Evolutionary conservation across 306 rosid genomes (phyloP), one percentile per base, ranked within the genome.

Genomic region (Citrullus amarus): DNA sequence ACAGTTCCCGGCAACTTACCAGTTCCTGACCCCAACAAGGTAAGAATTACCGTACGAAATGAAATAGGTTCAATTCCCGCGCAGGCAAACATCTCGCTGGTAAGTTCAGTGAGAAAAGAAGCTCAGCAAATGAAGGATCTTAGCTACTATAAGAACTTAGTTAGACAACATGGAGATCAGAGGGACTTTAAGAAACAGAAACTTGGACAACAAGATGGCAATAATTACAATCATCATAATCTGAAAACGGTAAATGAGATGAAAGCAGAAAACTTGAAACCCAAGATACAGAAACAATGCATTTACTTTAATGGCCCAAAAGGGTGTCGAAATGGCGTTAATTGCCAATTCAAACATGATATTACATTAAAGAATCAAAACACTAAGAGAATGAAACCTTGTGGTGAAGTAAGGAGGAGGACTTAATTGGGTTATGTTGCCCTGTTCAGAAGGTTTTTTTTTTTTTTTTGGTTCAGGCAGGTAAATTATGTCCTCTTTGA

Each of bases 301-400:
- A 71, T 80, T 18, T 93, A 78, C 82, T 93, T 86, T 80, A 89
- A 88, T 11, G 82, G 86, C 80, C 18, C 85, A 9, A 90, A 79
- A 51, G 98, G 98, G 11, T 93, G 97, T 74, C 79, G 92, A 66
- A 88, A 90, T 32, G 98, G 97, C 51, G 50, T 17, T 16, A 79
- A 76, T 75, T 93, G 97, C 80, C 84, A 83, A 59, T 91, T 15
- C 84, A 81, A 51, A 75, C 98, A 93, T 39, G 92, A 89, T 14
- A 32, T 50, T 65, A 17, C 87, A 14, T 17, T n/a, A 25, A 80
- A 82, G 82, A 32, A 55, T 67, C 84, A 78, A 61, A 80, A 61
- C 84, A 76, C 86, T 6, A 93, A 93, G 88, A 87, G 89, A 81
- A 57, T 82, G 85, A 91, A 77, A 90, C 50, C 85, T 4, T 75